These are phyloP conservation scores for Paramecium caudatum DNA, from an alignment of 73 alveolate genomes.

Conservation along the genomic window DNA sequence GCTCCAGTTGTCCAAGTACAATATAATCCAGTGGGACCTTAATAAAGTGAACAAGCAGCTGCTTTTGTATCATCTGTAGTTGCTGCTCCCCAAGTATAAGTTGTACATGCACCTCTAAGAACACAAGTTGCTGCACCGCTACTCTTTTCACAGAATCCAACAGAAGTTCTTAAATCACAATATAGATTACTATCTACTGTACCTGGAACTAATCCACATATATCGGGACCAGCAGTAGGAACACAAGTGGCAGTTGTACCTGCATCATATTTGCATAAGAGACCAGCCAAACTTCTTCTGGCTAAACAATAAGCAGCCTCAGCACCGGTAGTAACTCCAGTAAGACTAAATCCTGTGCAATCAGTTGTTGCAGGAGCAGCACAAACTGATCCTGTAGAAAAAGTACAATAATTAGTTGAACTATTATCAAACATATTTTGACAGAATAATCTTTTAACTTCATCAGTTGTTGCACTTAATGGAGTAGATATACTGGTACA, in stretches of 20 bases:
- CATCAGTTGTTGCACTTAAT: not conserved
- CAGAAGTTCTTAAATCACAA: not conserved
- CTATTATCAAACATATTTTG: not conserved
- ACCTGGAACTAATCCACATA: not conserved
- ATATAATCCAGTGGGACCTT: not conserved
- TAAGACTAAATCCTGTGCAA: not conserved
- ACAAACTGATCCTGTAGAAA: not conserved
- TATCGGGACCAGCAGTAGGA: not conserved
- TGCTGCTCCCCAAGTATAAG: not conserved
- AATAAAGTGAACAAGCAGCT: not conserved
- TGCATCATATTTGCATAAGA: not conserved
- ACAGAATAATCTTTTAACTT: not conserved
- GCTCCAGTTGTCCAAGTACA: slow-evolving; percentile 1
- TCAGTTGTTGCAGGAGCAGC: not conserved
- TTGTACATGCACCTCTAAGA: not conserved
- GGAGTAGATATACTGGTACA: not conserved
- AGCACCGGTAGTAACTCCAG: not conserved
- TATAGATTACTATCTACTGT: no score
- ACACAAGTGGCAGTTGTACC: not conserved
- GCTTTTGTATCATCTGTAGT: not conserved
- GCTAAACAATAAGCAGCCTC: not conserved
- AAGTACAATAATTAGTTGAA: not conserved
- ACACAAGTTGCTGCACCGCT: not conserved
- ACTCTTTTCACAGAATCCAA: not conserved
- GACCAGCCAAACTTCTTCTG: not conserved